Conservation (phyloP, 257 asterid species). For the Petunia secreta region DNA sequence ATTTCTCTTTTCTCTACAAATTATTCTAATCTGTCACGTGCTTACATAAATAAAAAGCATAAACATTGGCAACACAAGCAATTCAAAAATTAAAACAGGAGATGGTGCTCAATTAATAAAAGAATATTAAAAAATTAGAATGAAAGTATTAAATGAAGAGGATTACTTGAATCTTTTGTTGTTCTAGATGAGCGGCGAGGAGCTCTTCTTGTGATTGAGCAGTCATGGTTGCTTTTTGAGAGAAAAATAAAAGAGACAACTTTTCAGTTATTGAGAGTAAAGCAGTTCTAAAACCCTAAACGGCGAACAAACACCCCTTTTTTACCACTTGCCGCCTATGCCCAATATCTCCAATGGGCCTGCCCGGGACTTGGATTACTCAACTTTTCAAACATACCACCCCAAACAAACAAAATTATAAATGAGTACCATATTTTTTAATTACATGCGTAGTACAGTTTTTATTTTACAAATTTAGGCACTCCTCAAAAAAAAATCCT, state of each 20-base stretch:
- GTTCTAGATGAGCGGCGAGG: conserved; percentile 54
- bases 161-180: conserved; percentile 52
- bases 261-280: not conserved
- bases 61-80: not conserved
- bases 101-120: not conserved
- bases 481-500: too few relatives aligned
- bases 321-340: too few relatives aligned
- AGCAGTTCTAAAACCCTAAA: conserved; percentile 14
- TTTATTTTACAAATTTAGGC: too few relatives aligned
- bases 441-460: too few relatives aligned
- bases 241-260: not conserved
- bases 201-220: conserved; percentile 62
- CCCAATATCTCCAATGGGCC: too few relatives aligned
- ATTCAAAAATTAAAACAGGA: not conserved
- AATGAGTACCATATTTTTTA: too few relatives aligned
- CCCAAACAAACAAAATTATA: too few relatives aligned
- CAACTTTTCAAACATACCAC: too few relatives aligned
- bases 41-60: too few relatives aligned
- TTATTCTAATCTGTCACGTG: not conserved
- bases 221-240: conserved; percentile 40
- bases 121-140: not conserved
- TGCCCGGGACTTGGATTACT: too few relatives aligned
- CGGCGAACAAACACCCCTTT: too few relatives aligned
- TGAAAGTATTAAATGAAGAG: not conserved
- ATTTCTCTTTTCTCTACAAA: not conserved